Conservation (phyloP, 2,329 filamentous ascomycete genomes). For the Aspergillus bombycis region DNA sequence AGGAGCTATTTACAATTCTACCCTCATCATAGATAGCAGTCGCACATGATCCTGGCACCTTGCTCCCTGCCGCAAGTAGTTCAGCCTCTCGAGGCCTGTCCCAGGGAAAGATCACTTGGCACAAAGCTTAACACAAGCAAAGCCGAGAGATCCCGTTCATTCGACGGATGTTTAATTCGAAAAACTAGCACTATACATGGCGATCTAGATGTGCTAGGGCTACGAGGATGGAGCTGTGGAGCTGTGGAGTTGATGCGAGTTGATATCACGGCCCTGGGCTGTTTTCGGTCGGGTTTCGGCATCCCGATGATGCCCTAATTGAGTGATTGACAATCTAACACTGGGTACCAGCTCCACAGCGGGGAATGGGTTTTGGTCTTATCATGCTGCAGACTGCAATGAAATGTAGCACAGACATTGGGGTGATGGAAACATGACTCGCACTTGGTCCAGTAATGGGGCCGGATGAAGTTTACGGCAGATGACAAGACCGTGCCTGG, state of each 20-base stretch:
- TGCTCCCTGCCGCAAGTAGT: neutral
- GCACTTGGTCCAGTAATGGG: neutral
- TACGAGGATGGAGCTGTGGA: too few relatives aligned
- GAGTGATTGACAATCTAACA: neutral
- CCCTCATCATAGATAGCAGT: neutral
- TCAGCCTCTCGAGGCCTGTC: neutral
- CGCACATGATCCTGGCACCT: neutral
- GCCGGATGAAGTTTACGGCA: neutral
- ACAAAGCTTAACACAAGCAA: neutral
- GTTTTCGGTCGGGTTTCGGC: neutral
- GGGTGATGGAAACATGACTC: neutral
- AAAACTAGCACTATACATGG: neutral
- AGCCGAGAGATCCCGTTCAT: neutral
- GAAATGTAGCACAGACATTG: neutral
- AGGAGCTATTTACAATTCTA: neutral
- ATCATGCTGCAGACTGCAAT: neutral
- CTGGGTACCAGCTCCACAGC: neutral
- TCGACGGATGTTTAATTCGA: neutral
- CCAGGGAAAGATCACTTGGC: neutral
- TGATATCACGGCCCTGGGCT: neutral
- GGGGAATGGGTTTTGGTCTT: neutral
- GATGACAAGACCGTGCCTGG: too few relatives aligned
- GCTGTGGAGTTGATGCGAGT: too few relatives aligned
- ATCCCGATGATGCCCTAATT: neutral
- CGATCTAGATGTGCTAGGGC: neutral